Base-by-base conservation (phyloP, 2,329 filamentous ascomycete species). In the Tolypocladium pustulatum region DNA sequence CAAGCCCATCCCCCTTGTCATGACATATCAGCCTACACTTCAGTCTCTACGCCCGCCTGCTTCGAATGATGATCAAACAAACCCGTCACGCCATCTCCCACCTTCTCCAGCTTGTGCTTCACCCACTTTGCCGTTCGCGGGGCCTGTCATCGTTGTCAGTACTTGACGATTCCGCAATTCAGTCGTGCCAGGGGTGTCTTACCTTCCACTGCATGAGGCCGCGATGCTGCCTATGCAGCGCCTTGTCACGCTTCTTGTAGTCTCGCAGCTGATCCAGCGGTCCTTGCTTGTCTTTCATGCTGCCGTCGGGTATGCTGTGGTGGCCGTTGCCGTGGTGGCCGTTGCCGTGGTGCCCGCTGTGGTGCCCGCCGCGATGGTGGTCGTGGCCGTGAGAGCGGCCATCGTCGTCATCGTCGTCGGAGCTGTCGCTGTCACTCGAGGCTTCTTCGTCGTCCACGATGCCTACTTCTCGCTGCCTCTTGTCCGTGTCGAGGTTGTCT, bases 171-270 rank as follows among this genome's bases (percentile, higher is more conserved):
- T 51, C 40, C n/a, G 41, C 22, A 13, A 52, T 34, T 57, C 56
- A 59, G 61, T 65, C 51, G 1, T 37, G 56, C 10, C 30, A 40
- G 17, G 15, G n/a, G 20, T 34, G 4, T 57, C 70, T 65, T 64
- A 73, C 72, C 69, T 75, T 75, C 84, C 86, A 91, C 72, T 91
- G 88, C 88, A 91, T 91, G 46, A 88, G 67, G 0, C 88, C 88
- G 27, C 85, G 74, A 66, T 91, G 85, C 67, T 82, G 80, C 55
- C 86, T 75, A 69, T 89, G 85, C 62, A 88, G 72, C 61, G 81
- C 78, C 69, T 80, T 82, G 62, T 79, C 75, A 63, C 85, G 76
- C 59, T 78, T 75, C 67, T 80, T 83, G 67, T 85, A 88, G 60
- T 88, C 85, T 59, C 78, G 80, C 53, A 84, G 60, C 67, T 81